phyloP scores from a whole-genome alignment of 306 rosid species.

The Trichosanthes cucumerina region DNA sequence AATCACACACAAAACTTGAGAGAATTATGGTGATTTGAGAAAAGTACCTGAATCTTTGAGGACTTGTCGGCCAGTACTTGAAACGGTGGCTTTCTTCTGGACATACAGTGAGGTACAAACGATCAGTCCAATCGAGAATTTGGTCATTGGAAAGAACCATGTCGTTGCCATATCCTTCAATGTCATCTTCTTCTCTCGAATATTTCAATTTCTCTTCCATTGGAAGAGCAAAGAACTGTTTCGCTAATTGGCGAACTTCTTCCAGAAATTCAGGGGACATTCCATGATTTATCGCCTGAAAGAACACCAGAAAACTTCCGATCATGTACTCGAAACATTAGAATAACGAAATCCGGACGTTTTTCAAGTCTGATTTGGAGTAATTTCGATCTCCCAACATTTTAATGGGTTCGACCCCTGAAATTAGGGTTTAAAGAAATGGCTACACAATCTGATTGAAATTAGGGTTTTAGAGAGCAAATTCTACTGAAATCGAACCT shows the following conservation, averaged over 20 bases:
- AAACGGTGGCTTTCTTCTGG: conserved; percentile 34
- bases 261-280: conserved; percentile 5
- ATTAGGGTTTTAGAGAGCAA: background rate
- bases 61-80: conserved; percentile 40
- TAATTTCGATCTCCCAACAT: background rate
- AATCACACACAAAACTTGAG: background rate
- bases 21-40: background rate
- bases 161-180: conserved; percentile 60
- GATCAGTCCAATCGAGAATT: conserved; percentile 52
- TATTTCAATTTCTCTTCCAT: conserved; percentile 34
- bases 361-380: background rate
- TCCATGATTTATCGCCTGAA: conserved; percentile 10
- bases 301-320: background rate
- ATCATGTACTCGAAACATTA: background rate
- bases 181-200: conserved; percentile 21
- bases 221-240: conserved; percentile 32
- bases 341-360: background rate
- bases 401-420: no score
- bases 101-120: conserved; percentile 33
- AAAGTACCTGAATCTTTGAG: conserved; percentile 29
- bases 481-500: conserved; percentile 6
- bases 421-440: background rate
- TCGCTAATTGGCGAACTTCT: background rate
- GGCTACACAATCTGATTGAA: background rate
- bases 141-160: conserved; percentile 21